Evolutionary conservation across 352 stramenopile species (phyloP), one percentile per base, ranked within the genome.

Genomic region (Blastocystis sp.): DNA sequence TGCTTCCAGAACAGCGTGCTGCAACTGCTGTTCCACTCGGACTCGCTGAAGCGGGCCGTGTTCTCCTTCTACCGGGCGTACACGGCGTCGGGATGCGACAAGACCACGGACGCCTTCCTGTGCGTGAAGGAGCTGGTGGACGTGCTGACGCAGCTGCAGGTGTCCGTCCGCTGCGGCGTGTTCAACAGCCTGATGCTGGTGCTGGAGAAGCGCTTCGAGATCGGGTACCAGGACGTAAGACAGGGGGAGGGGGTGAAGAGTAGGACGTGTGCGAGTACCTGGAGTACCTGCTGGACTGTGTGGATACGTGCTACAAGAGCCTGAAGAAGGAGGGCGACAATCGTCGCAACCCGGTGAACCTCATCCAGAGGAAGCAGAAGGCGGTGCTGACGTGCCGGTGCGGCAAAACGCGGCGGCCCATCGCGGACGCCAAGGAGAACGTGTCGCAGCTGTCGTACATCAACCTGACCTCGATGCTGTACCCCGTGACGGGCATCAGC

Each of bases 1-100:
- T 84, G 74, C 74, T 84, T 84, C 40, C 74, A 84, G 74, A 84
- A 84, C 28, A 84, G 74, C 14, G 41, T 53, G n/a, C 61, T 84
- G 3, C 74, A 84, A 28, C 28, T 84, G 19, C 53, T 84, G 2
- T 84, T 84, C 74, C 74, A 84, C 38, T 84, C 74, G 17, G 74
- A 69, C 40, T 17, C 53, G n/a, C 60, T 84, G 48, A 84, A 69
- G 52, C n/a, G 23, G 21, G 67, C 74, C 1, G 28, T 84, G 0
- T 45, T 69, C 38, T 43, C 19, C 23, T 59, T 84, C 53, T 84
- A 84, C n/a, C 23, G 45, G 17, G 48, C 45, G n/a, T 84, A 69
- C 56, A 38, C 41, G 19, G 21, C 19, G 40, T 56, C 38, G 34
- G 41, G 23, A 1, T 56, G 34, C 4, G 19, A 28, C 53, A 53